A percentile compares a stretch with the other conserved stretches of the same genome.
Evolutionary conservation across 176 grass and related monocot genomes (phyloP).

Genomic region (Eleusine coracana): DNA sequence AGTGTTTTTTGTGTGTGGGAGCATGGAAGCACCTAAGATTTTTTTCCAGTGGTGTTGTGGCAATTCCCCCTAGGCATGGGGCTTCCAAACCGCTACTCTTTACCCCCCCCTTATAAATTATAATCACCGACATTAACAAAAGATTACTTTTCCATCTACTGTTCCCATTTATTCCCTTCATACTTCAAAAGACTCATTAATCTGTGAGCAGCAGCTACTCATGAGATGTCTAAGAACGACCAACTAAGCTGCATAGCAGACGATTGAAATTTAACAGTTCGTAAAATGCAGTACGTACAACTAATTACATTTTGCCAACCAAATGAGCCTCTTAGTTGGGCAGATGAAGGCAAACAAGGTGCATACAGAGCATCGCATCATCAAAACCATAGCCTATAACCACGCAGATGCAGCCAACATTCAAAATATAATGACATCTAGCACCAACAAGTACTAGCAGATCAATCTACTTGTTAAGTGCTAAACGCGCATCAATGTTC

Average conservation of each 20-base stretch:
- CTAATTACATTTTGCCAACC: constrained; percentile 54
- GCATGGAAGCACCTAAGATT: too few relatives aligned
- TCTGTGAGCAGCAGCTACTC: too few relatives aligned
- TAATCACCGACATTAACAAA: too few relatives aligned
- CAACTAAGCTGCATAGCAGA: background rate
- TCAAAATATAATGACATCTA: constrained; percentile 31
- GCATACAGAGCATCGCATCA: background rate
- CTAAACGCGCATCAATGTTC: constrained; percentile 15
- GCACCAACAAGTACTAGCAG: background rate
- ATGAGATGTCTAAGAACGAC: background rate
- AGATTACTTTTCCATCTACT: too few relatives aligned
- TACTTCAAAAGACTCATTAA: too few relatives aligned
- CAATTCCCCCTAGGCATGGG: too few relatives aligned
- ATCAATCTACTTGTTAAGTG: background rate
- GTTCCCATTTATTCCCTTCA: too few relatives aligned
- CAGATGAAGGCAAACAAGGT: constrained; percentile 12
- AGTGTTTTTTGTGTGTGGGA: too few relatives aligned
- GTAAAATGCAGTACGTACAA: constrained; percentile 29
- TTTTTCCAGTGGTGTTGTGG: too few relatives aligned
- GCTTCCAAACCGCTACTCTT: too few relatives aligned
- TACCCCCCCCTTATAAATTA: too few relatives aligned
- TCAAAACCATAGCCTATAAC: constrained; percentile 4
- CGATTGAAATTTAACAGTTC: background rate
- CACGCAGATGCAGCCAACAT: constrained; percentile 2
- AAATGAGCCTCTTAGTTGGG: constrained; percentile 9